Percentiles rank a stretch among this genome's conserved stretches.
phyloP scores from a whole-genome alignment of 208 protist species.

The Endotrypanum monterogeii region DNA sequence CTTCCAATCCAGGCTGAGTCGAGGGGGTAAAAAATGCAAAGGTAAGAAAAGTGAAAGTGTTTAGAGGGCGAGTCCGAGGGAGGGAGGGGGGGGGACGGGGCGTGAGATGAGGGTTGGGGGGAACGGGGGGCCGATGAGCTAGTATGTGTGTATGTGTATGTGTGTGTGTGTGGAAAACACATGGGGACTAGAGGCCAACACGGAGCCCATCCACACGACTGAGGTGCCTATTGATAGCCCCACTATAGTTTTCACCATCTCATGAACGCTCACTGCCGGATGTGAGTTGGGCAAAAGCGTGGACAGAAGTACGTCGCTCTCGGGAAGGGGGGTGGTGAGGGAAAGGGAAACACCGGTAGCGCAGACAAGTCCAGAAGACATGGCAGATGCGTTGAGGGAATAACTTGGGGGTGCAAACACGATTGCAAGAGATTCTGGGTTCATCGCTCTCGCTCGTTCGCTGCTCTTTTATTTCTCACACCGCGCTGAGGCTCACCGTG shows the following conservation, averaged over 20 bases:
- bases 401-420: background rate
- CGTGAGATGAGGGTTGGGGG: background rate
- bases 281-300: background rate
- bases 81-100: too few species aligned
- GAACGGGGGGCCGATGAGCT: too few species aligned
- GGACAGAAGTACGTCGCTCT: background rate
- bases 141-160: background rate
- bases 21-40: too few species aligned
- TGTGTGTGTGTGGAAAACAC: background rate
- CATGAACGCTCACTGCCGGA: background rate
- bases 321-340: background rate
- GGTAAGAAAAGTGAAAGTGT: too few species aligned
- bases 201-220: background rate
- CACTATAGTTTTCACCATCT: background rate
- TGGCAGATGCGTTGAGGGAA: background rate
- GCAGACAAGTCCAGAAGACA: background rate
- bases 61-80: too few species aligned
- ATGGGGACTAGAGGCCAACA: background rate
- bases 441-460: background rate
- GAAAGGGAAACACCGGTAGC: background rate
- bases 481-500: constrained; percentile 41
- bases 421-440: background rate
- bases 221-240: background rate
- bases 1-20: too few species aligned
- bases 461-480: constrained; percentile 9